phyloP scores from a whole-genome alignment of 441 rosid genomes.

The Gossypium davidsonii region DNA sequence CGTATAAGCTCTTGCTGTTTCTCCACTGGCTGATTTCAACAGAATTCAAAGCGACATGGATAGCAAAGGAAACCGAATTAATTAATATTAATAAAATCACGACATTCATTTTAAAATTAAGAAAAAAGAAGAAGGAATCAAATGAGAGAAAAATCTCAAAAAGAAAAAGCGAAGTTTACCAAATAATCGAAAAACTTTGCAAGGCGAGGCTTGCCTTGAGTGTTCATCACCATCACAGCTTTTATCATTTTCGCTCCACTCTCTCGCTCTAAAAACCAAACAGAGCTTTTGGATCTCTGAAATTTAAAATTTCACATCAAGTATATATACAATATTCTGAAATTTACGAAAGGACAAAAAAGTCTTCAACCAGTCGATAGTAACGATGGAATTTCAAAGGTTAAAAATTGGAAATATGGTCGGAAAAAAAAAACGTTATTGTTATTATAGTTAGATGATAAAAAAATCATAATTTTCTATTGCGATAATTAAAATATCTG shows the following conservation, averaged over 20 bases:
- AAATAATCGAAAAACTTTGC: constrained; percentile 70
- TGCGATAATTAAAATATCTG: no score
- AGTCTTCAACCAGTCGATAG: neutral
- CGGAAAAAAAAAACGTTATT: no score
- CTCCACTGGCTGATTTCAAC: constrained; percentile 50
- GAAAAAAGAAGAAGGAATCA: neutral
- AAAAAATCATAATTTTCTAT: no score
- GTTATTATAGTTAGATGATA: no score
- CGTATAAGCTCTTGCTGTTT: constrained; percentile 89
- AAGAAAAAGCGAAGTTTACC: constrained; percentile 28
- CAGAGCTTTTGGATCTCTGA: neutral
- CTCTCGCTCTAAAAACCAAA: neutral
- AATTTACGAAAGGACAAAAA: neutral
- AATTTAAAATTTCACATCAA: neutral
- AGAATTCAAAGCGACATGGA: constrained; percentile 11
- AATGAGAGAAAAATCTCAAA: neutral
- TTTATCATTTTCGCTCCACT: constrained; percentile 51
- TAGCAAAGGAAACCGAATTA: neutral
- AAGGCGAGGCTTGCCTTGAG: constrained; percentile 90
- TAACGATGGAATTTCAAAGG: neutral
- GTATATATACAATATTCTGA: neutral
- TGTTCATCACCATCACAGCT: constrained; percentile 82
- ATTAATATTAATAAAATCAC: neutral
- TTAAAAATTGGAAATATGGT: neutral
- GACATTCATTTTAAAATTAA: neutral